These are phyloP conservation scores for Petunia hybrid DNA, from an alignment of 305 asterid genomes.

Conservation along the genomic window DNA sequence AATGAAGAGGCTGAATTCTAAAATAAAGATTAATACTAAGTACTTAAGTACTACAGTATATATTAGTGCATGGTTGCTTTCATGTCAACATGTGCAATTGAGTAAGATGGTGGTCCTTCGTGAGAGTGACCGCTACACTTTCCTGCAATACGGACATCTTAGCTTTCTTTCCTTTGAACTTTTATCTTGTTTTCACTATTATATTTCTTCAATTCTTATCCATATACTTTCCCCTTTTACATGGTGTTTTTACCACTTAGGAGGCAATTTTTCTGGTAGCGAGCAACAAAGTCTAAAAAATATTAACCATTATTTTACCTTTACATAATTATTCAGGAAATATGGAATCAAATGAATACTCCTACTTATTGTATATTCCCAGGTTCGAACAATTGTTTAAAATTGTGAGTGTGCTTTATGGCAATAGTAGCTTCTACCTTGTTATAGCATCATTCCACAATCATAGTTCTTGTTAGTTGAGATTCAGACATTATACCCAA, in stretches of 20 bases:
- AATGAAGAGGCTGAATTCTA: background rate
- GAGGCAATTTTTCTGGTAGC: background rate
- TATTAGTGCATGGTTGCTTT: slow-evolving; percentile 19
- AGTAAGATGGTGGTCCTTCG: slow-evolving; percentile 18
- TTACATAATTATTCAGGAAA: no score
- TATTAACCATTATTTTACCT: no score
- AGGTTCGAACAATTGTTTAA: no score
- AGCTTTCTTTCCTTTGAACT: background rate
- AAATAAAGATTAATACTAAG: background rate
- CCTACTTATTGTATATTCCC: no score
- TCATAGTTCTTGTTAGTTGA: background rate
- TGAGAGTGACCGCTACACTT: slow-evolving; percentile 16
- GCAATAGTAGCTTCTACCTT: no score
- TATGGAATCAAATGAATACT: no score
- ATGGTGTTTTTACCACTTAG: background rate
- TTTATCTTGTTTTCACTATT: background rate
- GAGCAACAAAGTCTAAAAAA: background rate
- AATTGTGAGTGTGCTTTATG: no score
- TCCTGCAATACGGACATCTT: background rate
- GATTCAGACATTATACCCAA: background rate
- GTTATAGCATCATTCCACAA: no score
- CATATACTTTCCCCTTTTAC: background rate
- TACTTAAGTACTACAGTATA: background rate
- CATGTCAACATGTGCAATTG: slow-evolving; percentile 26
- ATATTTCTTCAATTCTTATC: slow-evolving; percentile 25